Percentiles rank a stretch among this genome's conserved stretches.
These are phyloP conservation scores for Saccharomycopsis amapae DNA, from an alignment of 805 yeast species.

Conservation along the genomic window DNA sequence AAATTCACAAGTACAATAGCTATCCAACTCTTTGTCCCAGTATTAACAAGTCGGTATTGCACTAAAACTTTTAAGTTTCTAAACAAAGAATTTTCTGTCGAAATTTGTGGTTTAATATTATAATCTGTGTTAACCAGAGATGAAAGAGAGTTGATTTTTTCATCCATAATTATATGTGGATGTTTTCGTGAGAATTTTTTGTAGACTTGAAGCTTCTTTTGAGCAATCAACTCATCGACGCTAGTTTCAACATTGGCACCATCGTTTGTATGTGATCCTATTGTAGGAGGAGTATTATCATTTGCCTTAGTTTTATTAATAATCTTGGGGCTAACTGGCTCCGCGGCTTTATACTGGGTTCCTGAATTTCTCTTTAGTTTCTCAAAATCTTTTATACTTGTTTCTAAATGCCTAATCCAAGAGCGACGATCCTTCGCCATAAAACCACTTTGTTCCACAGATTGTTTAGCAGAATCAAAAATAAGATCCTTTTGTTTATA, in stretches of 20 bases:
- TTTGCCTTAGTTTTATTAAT: too few relatives aligned
- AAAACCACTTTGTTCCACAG: constrained; percentile 2
- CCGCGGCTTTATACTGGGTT: too few relatives aligned
- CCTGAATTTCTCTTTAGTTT: too few relatives aligned
- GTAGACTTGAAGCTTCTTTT: constrained; percentile 12
- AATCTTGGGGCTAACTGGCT: too few relatives aligned
- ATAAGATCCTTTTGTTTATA: too few relatives aligned
- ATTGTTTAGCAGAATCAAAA: background rate
- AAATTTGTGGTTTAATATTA: background rate
- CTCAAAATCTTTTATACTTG: too few relatives aligned
- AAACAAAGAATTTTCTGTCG: constrained; percentile 3
- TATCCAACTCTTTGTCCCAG: too few relatives aligned
- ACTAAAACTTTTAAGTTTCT: constrained; percentile 8
- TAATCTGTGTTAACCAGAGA: background rate
- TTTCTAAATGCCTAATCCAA: background rate
- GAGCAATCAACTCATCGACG: background rate
- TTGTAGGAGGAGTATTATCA: too few relatives aligned
- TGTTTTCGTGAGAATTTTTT: constrained; percentile 14
- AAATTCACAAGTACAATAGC: too few relatives aligned
- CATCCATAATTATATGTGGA: constrained; percentile 16
- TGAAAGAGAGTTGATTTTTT: background rate
- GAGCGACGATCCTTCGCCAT: background rate
- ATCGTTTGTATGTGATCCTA: too few relatives aligned
- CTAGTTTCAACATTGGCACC: background rate
- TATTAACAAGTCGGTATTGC: background rate